These are phyloP conservation scores for Carex parvula DNA, from an alignment of 176 grass and related monocot genomes.

Conservation along the genomic window DNA sequence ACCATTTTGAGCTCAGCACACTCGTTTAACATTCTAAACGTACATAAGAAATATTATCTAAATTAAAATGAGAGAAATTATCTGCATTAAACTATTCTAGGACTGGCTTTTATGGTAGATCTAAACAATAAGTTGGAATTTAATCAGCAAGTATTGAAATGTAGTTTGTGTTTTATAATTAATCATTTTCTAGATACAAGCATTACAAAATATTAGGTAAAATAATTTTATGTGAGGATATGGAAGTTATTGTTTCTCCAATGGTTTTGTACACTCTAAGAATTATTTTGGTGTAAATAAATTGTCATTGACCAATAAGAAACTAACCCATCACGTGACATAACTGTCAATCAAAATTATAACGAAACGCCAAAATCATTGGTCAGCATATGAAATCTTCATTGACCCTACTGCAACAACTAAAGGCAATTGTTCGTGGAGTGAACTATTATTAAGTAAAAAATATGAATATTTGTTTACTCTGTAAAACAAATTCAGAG, in stretches of 20 bases:
- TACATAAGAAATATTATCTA: neutral
- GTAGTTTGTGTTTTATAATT: neutral
- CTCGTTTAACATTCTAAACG: constrained; percentile 33
- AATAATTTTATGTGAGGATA: neutral
- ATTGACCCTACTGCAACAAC: no score
- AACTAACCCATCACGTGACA: neutral
- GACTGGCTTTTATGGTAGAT: neutral
- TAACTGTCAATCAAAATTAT: neutral
- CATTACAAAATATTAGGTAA: neutral
- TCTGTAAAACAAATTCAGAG: no score
- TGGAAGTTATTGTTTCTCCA: neutral
- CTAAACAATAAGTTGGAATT: neutral
- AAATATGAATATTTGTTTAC: no score
- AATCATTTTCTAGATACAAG: neutral
- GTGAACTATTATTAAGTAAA: no score
- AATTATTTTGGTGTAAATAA: neutral
- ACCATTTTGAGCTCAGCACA: constrained; percentile 35
- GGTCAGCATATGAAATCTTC: no score
- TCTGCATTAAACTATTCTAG: no score
- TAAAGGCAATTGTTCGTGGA: no score
- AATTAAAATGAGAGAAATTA: neutral
- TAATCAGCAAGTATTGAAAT: neutral
- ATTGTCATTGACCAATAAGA: neutral
- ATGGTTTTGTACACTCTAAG: neutral
- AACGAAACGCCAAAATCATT: neutral